Conservation (phyloP, 352 stramenopile species). For the Globisporangium viniferum region DNA sequence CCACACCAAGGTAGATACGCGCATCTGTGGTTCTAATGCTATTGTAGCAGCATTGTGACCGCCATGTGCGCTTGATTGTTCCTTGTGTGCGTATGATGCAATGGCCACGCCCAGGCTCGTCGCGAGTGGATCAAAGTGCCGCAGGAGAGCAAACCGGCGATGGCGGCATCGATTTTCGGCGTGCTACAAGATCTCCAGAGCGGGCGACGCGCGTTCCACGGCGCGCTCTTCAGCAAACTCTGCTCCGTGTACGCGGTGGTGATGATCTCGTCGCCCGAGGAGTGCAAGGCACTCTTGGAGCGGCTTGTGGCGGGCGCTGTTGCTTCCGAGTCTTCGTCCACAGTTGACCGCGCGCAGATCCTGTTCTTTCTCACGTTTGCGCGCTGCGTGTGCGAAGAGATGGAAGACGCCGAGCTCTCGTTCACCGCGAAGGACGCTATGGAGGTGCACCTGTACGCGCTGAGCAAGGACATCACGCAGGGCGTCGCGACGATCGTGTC, state of each 20-base stretch:
- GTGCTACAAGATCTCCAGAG: slow-evolving; percentile 36
- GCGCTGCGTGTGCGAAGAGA: slow-evolving; percentile 65
- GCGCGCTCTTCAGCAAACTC: slow-evolving; percentile 52
- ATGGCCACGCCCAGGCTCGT: slow-evolving; percentile 22
- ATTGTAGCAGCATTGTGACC: not conserved
- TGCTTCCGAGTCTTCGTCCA: slow-evolving; percentile 9
- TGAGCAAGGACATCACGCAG: slow-evolving; percentile 44
- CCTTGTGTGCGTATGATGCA: not conserved
- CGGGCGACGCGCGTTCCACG: slow-evolving; percentile 23
- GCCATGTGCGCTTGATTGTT: not conserved
- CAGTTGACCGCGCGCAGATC: slow-evolving; percentile 30
- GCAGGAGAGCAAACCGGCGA: slow-evolving; percentile 27
- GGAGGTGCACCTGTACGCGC: slow-evolving; percentile 42
- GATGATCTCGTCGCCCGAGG: slow-evolving; percentile 49
- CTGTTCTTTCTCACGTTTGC: slow-evolving; percentile 53
- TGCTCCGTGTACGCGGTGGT: slow-evolving; percentile 55
- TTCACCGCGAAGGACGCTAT: slow-evolving; percentile 65
- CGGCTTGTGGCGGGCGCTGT: slow-evolving; percentile 25
- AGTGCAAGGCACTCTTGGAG: slow-evolving; percentile 43
- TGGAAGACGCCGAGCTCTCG: slow-evolving; percentile 54
- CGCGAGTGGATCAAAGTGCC: slow-evolving; percentile 59
- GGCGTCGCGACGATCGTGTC: slow-evolving; percentile 51
- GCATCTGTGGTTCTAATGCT: not conserved
- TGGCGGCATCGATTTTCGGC: slow-evolving; percentile 34
- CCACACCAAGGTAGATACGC: slow-evolving; percentile 45